Conservation (phyloP, 2,329 filamentous ascomycete species). For the Cercospora sp. region DNA sequence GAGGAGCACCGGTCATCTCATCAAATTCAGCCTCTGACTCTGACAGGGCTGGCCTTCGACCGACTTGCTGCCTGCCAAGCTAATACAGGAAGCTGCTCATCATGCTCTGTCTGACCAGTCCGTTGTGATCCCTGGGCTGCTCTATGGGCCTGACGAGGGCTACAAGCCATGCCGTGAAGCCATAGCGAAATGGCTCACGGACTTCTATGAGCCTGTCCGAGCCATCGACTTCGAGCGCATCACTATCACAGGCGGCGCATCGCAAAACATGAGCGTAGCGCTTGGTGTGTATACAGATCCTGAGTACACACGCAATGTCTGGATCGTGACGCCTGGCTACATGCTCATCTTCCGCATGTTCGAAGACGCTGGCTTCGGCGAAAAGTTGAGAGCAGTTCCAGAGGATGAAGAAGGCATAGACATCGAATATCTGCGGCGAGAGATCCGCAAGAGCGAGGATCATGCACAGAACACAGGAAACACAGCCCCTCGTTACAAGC, state of each 20-base stretch:
- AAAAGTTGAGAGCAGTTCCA: constrained; percentile 66
- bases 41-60: constrained; percentile 61
- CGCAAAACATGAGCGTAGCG: constrained; percentile 75
- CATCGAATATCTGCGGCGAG: constrained; percentile 58
- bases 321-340: constrained; percentile 80
- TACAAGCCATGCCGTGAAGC: constrained; percentile 67
- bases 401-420: constrained; percentile 80
- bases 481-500: constrained; percentile 49
- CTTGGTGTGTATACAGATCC: constrained; percentile 81
- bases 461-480: constrained; percentile 29
- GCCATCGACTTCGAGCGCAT: constrained; percentile 60
- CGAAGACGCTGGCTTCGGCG: constrained; percentile 72
- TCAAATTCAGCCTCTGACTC: not conserved
- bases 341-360: constrained; percentile 85
- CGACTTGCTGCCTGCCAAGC: constrained; percentile 63
- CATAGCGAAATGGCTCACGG: constrained; percentile 68
- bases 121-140: constrained; percentile 63
- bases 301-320: constrained; percentile 69
- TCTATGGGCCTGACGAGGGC: constrained; percentile 78
- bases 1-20: not conserved
- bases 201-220: constrained; percentile 55
- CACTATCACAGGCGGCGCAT: constrained; percentile 81
- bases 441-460: constrained; percentile 54
- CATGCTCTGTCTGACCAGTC: constrained; percentile 61
- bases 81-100: constrained; percentile 62